Base-by-base conservation (phyloP, 768 basidiomycete species). In the Boletus pseudopeckii region DNA sequence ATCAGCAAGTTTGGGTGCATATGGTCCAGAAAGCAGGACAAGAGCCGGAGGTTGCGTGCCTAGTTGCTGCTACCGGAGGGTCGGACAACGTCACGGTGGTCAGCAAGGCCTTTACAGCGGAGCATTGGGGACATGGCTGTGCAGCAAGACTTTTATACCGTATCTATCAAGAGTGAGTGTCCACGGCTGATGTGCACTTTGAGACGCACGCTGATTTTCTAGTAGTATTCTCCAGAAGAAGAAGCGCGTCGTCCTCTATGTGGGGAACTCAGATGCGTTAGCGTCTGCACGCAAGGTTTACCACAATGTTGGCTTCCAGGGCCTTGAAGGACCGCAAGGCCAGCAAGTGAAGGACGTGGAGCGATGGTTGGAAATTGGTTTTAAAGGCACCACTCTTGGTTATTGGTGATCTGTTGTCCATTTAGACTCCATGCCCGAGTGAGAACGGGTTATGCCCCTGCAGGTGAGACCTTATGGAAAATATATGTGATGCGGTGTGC, bases 61-160 rank as follows among this genome's bases (percentile, higher is more conserved):
- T 90, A 32, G 83, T 83, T 4, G 87, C 87, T 3, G 80, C 79
- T n/a, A 88, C 87, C 1, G 72, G 88, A 9, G 80, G 82, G 56
- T 82, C 76, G 24, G 73, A 75, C 1, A 72, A 60, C 6, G 76
- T 85, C 22, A 80, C 81, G 4, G 80, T 84, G 0, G 82, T 91
- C 41, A 84, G 84, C 44, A 90, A 91, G 66, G 88, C 90, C 0
- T 86, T 74, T 63, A 90, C 89, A 0, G 70, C 77, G 38, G 74
- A 78, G 0, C 38, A 59, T 1, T 85, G 80, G 32, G 67, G 77
- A 0, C 71, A 65, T 0, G 80, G 28, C 1, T 85, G 78, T 58
- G 89, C 89, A 0, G 80, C 80, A 59, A 74, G 79, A 5, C 78
- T 91, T 11, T 77, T 86, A 0, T 74, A 82, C 3, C 71, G 73